These are phyloP conservation scores for Geum urbanum DNA, from an alignment of 306 rosid genomes.

Conservation along the genomic window DNA sequence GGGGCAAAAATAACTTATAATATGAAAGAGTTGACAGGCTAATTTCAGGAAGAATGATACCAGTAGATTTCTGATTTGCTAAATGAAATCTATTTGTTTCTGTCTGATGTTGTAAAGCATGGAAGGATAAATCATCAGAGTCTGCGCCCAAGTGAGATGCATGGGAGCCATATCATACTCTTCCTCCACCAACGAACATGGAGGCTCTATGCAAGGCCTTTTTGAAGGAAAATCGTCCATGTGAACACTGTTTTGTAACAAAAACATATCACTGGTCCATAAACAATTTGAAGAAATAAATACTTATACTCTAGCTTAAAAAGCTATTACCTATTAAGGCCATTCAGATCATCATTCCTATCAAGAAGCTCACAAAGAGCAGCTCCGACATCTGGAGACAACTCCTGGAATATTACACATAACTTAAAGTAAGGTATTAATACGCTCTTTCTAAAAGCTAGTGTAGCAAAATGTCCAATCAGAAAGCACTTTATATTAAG, in stretches of 20 bases:
- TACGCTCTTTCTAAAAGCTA: slow-evolving; percentile 14
- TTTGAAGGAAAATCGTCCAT: slow-evolving; percentile 41
- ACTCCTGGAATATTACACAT: slow-evolving; percentile 48
- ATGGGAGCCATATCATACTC: slow-evolving; percentile 32
- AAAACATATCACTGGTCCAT: slow-evolving; percentile 22
- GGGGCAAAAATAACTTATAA: slow-evolving; percentile 30
- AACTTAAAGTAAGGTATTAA: slow-evolving; percentile 21
- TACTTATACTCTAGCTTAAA: slow-evolving; percentile 17
- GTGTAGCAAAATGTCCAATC: slow-evolving; percentile 1
- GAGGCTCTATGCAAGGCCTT: slow-evolving; percentile 39
- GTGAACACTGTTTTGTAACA: slow-evolving; percentile 39
- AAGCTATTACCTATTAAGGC: slow-evolving; percentile 40
- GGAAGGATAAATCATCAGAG: slow-evolving; percentile 49
- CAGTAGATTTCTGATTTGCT: slow-evolving; percentile 42
- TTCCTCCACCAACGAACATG: slow-evolving; percentile 42
- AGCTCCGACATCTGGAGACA: slow-evolving; percentile 67
- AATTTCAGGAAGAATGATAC: slow-evolving; percentile 29
- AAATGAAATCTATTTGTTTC: slow-evolving; percentile 40
- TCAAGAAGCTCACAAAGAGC: slow-evolving; percentile 80
- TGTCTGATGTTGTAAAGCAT: slow-evolving; percentile 42
- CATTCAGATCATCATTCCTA: slow-evolving; percentile 35
- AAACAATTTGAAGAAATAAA: slow-evolving; percentile 14
- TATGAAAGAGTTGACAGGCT: slow-evolving; percentile 25
- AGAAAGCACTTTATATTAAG: slow-evolving; percentile 5
- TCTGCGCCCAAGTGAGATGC: slow-evolving; percentile 49